Conservation (phyloP, 129 eudicot genomes). For the Ambrosia trifida region DNA sequence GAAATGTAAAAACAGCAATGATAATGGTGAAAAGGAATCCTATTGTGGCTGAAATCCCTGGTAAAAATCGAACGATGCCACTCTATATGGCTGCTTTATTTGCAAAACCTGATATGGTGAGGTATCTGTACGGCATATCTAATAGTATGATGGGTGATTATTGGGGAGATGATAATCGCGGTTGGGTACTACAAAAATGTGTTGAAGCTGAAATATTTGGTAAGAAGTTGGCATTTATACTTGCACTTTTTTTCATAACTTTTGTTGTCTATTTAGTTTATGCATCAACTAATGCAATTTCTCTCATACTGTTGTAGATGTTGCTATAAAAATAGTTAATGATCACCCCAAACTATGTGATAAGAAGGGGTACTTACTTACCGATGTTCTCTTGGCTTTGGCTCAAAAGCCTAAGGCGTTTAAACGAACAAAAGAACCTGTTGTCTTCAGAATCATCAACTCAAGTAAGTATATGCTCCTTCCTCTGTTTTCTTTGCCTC, state of each 20-base stretch:
- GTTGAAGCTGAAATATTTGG: neutral
- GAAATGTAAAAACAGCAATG: neutral
- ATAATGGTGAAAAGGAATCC: neutral
- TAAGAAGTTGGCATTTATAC: neutral
- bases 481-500: neutral
- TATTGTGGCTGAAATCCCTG: neutral
- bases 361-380: conserved; percentile 13
- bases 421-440: neutral
- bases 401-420: conserved; percentile 37
- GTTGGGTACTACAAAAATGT: neutral
- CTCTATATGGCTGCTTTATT: neutral
- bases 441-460: conserved; percentile 10
- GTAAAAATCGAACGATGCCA: neutral
- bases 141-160: neutral
- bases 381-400: conserved; percentile 27
- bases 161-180: neutral
- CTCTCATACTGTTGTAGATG: conserved; percentile 24
- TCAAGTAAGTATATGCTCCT: conserved; percentile 5
- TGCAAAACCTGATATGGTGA: neutral
- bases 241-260: no score
- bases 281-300: no score
- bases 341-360: conserved; percentile 12
- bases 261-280: no score
- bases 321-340: conserved; percentile 13
- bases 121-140: neutral